Percentiles rank a stretch among this genome's conserved stretches.
Evolutionary conservation across 257 asterid species (phyloP).

Genomic region (Ophiorrhiza pumila): DNA sequence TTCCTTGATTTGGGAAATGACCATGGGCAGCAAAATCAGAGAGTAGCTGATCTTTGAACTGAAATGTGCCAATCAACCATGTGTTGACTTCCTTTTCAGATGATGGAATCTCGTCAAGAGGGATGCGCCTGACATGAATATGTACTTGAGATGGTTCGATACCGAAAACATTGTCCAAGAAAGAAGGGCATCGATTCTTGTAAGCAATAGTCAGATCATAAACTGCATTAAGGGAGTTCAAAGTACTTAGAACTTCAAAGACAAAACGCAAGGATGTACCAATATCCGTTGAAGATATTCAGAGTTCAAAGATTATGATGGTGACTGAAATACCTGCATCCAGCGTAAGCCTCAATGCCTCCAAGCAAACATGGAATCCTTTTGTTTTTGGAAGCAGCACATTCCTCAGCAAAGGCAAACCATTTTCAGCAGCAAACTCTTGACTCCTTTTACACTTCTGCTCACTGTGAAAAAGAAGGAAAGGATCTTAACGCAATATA

Average conservation of each 20-base stretch:
- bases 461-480: constrained; percentile 49
- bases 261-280: too few relatives aligned
- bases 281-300: neutral
- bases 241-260: constrained; percentile 9
- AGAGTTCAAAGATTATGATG: neutral
- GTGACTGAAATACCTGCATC: constrained; percentile 67
- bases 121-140: constrained; percentile 59
- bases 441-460: constrained; percentile 69
- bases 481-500: neutral
- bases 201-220: constrained; percentile 87
- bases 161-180: constrained; percentile 81
- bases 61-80: constrained; percentile 74
- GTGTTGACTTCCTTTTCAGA: constrained; percentile 50
- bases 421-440: constrained; percentile 71
- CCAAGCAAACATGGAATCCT: constrained; percentile 77
- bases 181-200: constrained; percentile 60
- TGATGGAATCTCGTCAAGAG: constrained; percentile 48
- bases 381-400: constrained; percentile 85
- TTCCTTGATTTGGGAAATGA: constrained; percentile 64
- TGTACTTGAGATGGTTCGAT: constrained; percentile 85
- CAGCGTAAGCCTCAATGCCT: constrained; percentile 55
- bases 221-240: constrained; percentile 45
- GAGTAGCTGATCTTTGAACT: constrained; percentile 57
- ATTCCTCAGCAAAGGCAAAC: constrained; percentile 65
- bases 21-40: constrained; percentile 58